These are phyloP conservation scores for Penicillium daleae DNA, from an alignment of 495 filamentous ascomycete species.

Conservation along the genomic window DNA sequence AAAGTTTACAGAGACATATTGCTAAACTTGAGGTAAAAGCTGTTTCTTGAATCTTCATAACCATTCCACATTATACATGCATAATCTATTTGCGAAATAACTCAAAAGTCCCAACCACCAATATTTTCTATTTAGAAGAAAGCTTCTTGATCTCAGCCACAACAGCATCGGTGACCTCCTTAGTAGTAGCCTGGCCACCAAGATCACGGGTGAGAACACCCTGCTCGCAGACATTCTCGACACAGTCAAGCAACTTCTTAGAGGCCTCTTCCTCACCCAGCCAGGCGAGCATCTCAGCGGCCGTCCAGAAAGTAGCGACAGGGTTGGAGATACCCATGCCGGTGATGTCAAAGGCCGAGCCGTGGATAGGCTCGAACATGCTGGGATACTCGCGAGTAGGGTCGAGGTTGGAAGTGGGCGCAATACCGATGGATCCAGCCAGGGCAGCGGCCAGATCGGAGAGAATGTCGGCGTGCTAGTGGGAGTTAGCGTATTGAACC, in stretches of 20 bases:
- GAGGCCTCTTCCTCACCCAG: conserved; percentile 60
- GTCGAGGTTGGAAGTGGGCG: conserved; percentile 67
- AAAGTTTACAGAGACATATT: background rate
- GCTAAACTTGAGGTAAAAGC: background rate
- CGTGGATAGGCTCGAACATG: conserved; percentile 73
- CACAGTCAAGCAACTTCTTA: conserved; percentile 56
- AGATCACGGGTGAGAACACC: conserved; percentile 65
- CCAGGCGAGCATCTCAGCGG: conserved; percentile 70
- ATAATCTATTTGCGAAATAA: background rate
- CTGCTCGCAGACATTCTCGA: conserved; percentile 63
- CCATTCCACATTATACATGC: background rate
- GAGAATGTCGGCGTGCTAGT: conserved; percentile 58
- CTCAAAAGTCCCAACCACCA: background rate
- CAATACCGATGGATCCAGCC: conserved; percentile 60
- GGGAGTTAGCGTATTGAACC: background rate
- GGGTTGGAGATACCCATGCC: conserved; percentile 75
- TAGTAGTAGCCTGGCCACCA: conserved; percentile 57
- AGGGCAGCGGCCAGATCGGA: conserved; percentile 61
- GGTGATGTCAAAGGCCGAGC: conserved; percentile 72
- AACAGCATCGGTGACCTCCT: conserved; percentile 64
- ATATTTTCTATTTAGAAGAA: conserved; percentile 14
- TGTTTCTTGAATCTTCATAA: background rate
- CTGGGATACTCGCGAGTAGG: conserved; percentile 61
- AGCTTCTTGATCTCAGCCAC: conserved; percentile 58
- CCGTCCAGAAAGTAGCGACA: conserved; percentile 71